Conservation (phyloP, 2,329 filamentous ascomycete species). For the Aspergillus pseudoterreus region DNA sequence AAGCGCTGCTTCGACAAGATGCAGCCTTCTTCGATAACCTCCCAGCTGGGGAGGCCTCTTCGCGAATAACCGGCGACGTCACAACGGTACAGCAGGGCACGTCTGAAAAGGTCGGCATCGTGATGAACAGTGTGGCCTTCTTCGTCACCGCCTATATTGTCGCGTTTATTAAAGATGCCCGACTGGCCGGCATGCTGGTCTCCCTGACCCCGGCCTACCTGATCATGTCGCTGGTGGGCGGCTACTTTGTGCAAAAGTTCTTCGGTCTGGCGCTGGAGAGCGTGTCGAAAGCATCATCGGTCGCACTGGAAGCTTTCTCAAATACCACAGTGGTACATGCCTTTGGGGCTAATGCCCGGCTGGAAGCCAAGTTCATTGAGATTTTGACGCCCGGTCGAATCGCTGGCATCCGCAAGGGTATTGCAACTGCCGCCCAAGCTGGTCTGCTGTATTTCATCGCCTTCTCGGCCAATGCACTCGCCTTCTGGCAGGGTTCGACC, state of each 20-base stretch:
- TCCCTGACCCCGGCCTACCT: conserved; percentile 61
- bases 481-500: conserved; percentile 63
- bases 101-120: conserved; percentile 66
- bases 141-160: conserved; percentile 65
- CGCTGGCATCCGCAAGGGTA: conserved; percentile 56
- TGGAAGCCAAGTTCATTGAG: conserved; percentile 56
- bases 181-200: conserved; percentile 61
- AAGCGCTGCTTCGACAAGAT: conserved; percentile 57
- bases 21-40: conserved; percentile 62
- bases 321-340: conserved; percentile 61
- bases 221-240: conserved; percentile 54
- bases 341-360: conserved; percentile 55
- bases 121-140: conserved; percentile 59
- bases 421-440: conserved; percentile 53
- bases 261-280: conserved; percentile 46
- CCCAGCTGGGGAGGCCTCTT: conserved; percentile 59
- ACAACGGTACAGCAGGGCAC: conserved; percentile 64
- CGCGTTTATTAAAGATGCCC: conserved; percentile 61
- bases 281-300: conserved; percentile 55
- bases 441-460: conserved; percentile 64
- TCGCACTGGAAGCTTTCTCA: conserved; percentile 59
- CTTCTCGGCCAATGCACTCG: conserved; percentile 63
- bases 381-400: conserved; percentile 49
- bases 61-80: conserved; percentile 62
- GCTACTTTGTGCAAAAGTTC: conserved; percentile 51